These are phyloP conservation scores for Ensete glaucum DNA, from an alignment of 176 grass and related monocot species.

Conservation along the genomic window DNA sequence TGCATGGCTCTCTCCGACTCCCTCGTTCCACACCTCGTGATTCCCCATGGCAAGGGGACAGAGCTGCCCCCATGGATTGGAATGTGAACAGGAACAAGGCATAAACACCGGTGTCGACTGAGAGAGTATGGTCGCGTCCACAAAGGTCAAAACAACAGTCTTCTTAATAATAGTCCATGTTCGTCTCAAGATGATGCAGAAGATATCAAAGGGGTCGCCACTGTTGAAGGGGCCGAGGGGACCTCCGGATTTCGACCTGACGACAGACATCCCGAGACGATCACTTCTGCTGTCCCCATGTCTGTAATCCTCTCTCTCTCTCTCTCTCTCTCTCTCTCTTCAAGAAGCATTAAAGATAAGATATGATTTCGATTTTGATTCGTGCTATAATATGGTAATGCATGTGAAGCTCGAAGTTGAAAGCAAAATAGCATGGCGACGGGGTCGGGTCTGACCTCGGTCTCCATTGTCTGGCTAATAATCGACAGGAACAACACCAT, in stretches of 20 bases:
- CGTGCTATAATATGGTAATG: neutral
- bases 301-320: neutral
- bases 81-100: conserved; percentile 2
- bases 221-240: neutral
- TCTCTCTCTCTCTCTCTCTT: too few relatives aligned
- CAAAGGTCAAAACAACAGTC: conserved; percentile 1
- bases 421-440: neutral
- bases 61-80: neutral
- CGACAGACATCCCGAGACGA: conserved; percentile 2
- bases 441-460: neutral
- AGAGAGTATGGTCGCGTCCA: neutral
- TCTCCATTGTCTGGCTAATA: conserved; percentile 10
- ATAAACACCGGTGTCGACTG: neutral
- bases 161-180: neutral
- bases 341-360: too few relatives aligned
- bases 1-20: conserved; percentile 1
- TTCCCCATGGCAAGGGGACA: neutral
- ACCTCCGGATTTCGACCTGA: conserved; percentile 14
- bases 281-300: conserved; percentile 13
- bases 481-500: conserved; percentile 8
- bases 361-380: too few relatives aligned
- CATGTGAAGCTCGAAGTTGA: conserved; percentile 4
- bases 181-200: neutral
- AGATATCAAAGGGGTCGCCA: neutral
- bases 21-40: neutral